A percentile compares a stretch with the other conserved stretches of the same genome.
These are phyloP conservation scores for Pseudozyma thailandica DNA, from an alignment of 1,284 basidiomycete species.

Conservation along the genomic window DNA sequence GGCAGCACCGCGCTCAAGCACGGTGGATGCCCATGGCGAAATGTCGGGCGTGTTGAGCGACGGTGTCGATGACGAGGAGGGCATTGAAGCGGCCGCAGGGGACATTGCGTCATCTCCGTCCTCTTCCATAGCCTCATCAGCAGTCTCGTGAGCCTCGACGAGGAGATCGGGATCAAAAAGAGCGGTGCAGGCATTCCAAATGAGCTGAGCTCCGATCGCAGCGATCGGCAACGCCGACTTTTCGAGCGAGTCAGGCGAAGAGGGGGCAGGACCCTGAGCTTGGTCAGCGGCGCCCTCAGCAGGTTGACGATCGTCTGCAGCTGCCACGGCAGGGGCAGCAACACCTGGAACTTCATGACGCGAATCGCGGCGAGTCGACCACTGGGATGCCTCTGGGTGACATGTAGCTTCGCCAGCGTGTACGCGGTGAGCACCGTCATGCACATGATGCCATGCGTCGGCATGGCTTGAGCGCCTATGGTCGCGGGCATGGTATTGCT, in stretches of 20 bases:
- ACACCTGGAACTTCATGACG: slow-evolving; percentile 3
- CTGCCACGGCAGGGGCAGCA: not conserved
- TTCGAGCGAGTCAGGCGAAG: slow-evolving; percentile 58
- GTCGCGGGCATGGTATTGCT: slow-evolving; percentile 3
- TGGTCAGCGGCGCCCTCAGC: slow-evolving; percentile 14
- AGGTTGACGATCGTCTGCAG: not conserved
- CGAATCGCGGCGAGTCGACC: slow-evolving; percentile 19
- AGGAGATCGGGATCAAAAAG: slow-evolving; percentile 48
- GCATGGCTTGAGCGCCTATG: slow-evolving; percentile 5
- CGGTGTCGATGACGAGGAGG: slow-evolving; percentile 40
- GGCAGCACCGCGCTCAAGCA: slow-evolving; percentile 21
- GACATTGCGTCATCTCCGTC: slow-evolving; percentile 36
- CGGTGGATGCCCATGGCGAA: slow-evolving; percentile 41
- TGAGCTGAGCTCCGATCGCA: slow-evolving; percentile 61
- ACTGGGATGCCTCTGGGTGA: slow-evolving; percentile 7
- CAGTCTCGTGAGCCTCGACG: slow-evolving; percentile 29
- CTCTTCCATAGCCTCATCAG: slow-evolving; percentile 38
- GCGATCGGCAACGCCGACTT: slow-evolving; percentile 60
- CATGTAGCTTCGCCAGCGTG: slow-evolving; percentile 5
- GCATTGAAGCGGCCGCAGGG: slow-evolving; percentile 28
- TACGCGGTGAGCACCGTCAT: not conserved
- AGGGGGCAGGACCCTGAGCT: slow-evolving; percentile 47
- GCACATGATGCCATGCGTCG: slow-evolving; percentile 14
- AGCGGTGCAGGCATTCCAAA: slow-evolving; percentile 60
- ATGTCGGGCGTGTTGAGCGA: slow-evolving; percentile 46